Evolutionary conservation across 495 filamentous ascomycete genomes (phyloP), one percentile per base, ranked within the genome.

Genomic region (Acidomyces sp.): DNA sequence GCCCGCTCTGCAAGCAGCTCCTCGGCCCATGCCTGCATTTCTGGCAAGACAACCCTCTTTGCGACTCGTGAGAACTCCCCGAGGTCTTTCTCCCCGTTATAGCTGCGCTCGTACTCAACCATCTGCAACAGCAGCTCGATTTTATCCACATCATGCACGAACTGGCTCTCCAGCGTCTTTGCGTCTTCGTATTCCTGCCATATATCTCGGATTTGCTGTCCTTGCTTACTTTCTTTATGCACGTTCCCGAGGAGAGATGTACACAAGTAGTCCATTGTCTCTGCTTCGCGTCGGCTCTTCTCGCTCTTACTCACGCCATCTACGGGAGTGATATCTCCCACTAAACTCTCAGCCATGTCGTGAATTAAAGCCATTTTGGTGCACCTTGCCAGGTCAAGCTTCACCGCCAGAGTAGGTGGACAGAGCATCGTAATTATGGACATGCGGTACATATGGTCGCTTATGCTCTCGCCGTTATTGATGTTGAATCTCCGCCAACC

Each of bases 401-500:
- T 65, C 9, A 70, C 55, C 7, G 77, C 64, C 9, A 93, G 72
- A 11, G 83, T 66, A 0, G 78, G 64, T 13, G 90, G 92, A n/a
- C 84, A 86, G 37, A 96, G 71, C 76, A 97, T 82, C 24, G 82
- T 83, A 63, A 96, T 83, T 54, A 97, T 75, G 34, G 87, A 85
- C 90, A 97, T 97, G 55, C 90, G 84, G 62, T 97, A 96, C 90
- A 97, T 97, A 67, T 97, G 90, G 62, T 97, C 90, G 19, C 85
- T 72, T 59, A 97, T 94, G 0, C 82, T 90, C 62, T 97, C 90
- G 43, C 61, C 62, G 40, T 71, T 53, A 28, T 72, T 52, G 56
- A 96, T 84, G 31, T 72, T 75, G 55, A 94, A 92, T 24, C 87
- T 77, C 44, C 78, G 77, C 90, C 90, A 97, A 37, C 90, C 90